A percentile compares a stretch with the other conserved stretches of the same genome.
Conservation (phyloP, 2,329 filamentous ascomycete genomes). For the Aurifilum marmelostoma region DNA sequence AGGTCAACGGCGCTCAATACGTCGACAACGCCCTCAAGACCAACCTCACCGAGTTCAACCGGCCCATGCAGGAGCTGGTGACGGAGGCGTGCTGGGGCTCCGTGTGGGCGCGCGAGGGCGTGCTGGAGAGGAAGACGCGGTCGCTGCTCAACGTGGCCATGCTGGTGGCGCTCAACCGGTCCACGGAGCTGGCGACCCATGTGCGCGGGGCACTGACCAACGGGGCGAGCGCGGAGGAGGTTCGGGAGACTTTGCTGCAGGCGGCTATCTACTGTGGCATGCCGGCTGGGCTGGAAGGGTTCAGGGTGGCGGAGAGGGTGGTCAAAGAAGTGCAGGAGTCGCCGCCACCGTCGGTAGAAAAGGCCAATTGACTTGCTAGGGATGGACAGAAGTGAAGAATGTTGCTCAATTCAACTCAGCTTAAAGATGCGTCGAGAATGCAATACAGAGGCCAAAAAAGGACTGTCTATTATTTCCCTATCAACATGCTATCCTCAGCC, state of each 20-base stretch:
- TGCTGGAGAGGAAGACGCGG: constrained; percentile 61
- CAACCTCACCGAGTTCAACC: constrained; percentile 60
- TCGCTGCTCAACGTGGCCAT: constrained; percentile 67
- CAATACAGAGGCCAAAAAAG: background rate
- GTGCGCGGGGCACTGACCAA: constrained; percentile 67
- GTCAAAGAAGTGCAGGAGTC: constrained; percentile 33
- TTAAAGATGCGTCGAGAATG: background rate
- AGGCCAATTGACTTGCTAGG: too few species aligned
- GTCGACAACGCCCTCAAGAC: constrained; percentile 61
- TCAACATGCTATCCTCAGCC: background rate
- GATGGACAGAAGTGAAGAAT: background rate
- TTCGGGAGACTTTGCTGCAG: constrained; percentile 60
- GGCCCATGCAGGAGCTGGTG: constrained; percentile 63
- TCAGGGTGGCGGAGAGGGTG: constrained; percentile 39
- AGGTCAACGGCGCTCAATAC: constrained; percentile 64
- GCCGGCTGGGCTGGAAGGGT: constrained; percentile 48
- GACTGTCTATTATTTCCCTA: background rate
- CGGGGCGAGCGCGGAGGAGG: constrained; percentile 63
- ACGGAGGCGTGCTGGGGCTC: constrained; percentile 68
- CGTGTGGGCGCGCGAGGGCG: constrained; percentile 64
- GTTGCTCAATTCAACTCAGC: too few species aligned
- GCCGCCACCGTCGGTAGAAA: too few species aligned
- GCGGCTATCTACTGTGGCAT: constrained; percentile 49
- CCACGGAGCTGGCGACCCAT: constrained; percentile 63
- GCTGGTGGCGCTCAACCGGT: constrained; percentile 59